These are phyloP conservation scores for Verticillium longisporum DNA, from an alignment of 2,329 filamentous ascomycete genomes.

Conservation along the genomic window DNA sequence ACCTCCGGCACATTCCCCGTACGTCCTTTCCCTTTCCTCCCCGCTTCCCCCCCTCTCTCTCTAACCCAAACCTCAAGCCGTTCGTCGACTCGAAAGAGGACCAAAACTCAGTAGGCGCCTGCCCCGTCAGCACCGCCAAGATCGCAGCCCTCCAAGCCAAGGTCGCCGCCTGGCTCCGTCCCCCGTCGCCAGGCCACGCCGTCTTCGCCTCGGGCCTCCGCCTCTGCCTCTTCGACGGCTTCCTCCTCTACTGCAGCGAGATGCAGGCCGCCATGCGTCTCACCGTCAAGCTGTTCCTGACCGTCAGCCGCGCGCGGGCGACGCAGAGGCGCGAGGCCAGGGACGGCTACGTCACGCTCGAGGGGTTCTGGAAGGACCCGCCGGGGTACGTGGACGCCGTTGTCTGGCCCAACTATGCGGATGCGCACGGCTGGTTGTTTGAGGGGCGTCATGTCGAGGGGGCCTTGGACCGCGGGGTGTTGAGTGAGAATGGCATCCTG, in stretches of 20 bases:
- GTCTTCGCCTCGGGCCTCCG: conserved; percentile 25
- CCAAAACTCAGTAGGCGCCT: conserved; percentile 51
- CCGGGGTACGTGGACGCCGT: conserved; percentile 90
- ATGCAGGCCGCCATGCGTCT: conserved; percentile 49
- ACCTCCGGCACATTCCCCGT: conserved; percentile 59
- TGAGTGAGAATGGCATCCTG: conserved; percentile 35
- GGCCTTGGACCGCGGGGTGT: conserved; percentile 36
- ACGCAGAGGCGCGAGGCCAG: conserved; percentile 61
- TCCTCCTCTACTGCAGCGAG: conserved; percentile 66
- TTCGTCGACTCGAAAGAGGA: conserved; percentile 52
- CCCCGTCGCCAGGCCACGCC: conserved; percentile 34
- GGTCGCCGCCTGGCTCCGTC: conserved; percentile 39
- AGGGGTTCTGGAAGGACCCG: conserved; percentile 94
- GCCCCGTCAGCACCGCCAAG: conserved; percentile 40
- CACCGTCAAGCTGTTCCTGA: conserved; percentile 72
- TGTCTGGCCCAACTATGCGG: conserved; percentile 92
- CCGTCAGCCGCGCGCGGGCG: conserved; percentile 57
- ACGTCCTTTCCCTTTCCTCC: conserved; percentile 22
- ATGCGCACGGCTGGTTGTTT: conserved; percentile 77
- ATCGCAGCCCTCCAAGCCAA: conserved; percentile 39
- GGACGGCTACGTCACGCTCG: conserved; percentile 70
- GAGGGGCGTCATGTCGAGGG: conserved; percentile 60
- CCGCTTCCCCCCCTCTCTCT: conserved; percentile 6
- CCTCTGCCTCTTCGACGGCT: conserved; percentile 79
- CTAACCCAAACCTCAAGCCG: conserved; percentile 26